Conservation (phyloP, 495 filamentous ascomycete species). For the Staphylotrichum longicolle region DNA sequence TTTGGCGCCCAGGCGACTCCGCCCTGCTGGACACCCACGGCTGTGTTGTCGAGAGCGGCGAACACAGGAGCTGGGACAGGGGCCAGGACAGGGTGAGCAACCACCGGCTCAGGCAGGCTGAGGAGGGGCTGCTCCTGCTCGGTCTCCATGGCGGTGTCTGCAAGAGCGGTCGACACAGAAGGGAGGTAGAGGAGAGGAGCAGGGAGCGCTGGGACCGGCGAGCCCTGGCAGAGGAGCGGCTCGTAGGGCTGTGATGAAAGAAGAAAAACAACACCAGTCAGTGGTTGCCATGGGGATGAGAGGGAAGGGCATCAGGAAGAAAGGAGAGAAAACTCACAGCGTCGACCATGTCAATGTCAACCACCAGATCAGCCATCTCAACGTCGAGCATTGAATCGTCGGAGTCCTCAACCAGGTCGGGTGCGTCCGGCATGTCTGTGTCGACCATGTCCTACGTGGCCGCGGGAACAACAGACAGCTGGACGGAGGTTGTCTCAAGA, state of each 20-base stretch:
- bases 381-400: neutral
- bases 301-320: neutral
- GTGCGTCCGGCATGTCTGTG: constrained; percentile 1
- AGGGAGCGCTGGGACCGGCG: neutral
- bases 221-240: constrained; percentile 1
- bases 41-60: neutral
- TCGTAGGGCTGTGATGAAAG: neutral
- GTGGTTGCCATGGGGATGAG: neutral
- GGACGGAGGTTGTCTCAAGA: neutral
- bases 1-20: neutral
- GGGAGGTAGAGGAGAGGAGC: neutral
- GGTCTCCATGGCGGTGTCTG: neutral
- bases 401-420: neutral
- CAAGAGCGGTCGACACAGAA: neutral
- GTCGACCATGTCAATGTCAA: neutral
- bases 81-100: neutral
- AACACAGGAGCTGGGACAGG: neutral
- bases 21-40: neutral
- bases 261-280: neutral
- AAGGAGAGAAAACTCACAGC: neutral
- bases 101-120: neutral
- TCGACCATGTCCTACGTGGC: neutral
- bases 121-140: neutral
- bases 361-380: neutral
- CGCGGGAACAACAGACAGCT: neutral